These are phyloP conservation scores for Thermothielavioides terrestris DNA, from an alignment of 495 filamentous ascomycete species.

Conservation along the genomic window DNA sequence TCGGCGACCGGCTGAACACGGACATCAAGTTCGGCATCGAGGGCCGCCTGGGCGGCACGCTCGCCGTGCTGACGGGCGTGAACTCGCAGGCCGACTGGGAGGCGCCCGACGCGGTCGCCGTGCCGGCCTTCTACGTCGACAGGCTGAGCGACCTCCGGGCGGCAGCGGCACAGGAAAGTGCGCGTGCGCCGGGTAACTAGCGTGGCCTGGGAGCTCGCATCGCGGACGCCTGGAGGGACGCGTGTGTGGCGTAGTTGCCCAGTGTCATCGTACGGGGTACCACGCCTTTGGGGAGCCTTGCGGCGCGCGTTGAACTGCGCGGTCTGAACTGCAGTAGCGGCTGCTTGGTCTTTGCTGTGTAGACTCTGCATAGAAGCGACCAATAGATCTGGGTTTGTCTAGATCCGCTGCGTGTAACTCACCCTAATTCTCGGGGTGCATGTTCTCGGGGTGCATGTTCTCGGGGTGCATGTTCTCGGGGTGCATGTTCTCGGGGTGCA, in stretches of 20 bases:
- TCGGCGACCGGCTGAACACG: conserved; percentile 88
- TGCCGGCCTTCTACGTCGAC: conserved; percentile 74
- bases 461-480: too few species aligned
- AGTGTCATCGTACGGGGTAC: too few species aligned
- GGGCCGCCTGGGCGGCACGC: conserved; percentile 80
- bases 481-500: too few species aligned
- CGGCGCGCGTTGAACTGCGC: too few species aligned
- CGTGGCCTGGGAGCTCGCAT: too few species aligned
- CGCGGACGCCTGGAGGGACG: too few species aligned
- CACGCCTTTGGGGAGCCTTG: too few species aligned
- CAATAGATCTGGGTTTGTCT: neutral
- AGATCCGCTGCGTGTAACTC: neutral
- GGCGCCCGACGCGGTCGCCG: conserved; percentile 47
- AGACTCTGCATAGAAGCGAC: neutral
- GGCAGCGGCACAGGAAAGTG: conserved; percentile 6
- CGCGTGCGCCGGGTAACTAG: too few species aligned
- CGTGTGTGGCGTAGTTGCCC: too few species aligned
- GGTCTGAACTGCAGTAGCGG: too few species aligned
- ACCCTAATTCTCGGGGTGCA: neutral
- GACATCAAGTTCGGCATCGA: conserved; percentile 95
- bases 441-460: too few species aligned
- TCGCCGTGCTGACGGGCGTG: conserved; percentile 88
- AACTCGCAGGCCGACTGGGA: conserved; percentile 73
- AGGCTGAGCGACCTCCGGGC: conserved; percentile 64
- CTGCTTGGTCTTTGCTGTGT: too few species aligned